phyloP scores from a whole-genome alignment of 306 rosid genomes.

The Trifolium subterraneum region DNA sequence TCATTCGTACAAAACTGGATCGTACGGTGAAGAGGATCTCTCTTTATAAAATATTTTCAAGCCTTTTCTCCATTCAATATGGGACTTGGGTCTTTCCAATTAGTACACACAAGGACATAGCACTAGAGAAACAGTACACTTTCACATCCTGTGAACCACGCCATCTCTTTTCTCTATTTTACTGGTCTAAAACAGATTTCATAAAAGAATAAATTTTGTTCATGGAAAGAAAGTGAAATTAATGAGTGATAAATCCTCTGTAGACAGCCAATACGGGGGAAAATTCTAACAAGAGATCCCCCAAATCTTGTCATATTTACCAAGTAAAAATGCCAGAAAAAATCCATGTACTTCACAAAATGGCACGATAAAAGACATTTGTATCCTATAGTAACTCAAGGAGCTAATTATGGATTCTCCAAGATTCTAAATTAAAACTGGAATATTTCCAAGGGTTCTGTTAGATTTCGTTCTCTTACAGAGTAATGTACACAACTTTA shows the following conservation, averaged over 20 bases:
- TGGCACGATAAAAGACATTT: not conserved
- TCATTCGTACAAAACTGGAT: not conserved
- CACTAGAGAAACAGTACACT: not conserved
- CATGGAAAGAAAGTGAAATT: not conserved
- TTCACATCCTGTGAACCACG: not conserved
- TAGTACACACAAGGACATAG: not conserved
- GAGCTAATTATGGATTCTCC: not conserved
- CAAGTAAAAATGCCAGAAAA: not conserved
- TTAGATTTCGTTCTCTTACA: not conserved
- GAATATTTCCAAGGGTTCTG: not conserved
- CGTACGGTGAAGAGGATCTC: not conserved
- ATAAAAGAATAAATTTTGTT: not conserved
- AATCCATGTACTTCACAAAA: not conserved
- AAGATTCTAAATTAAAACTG: conserved; percentile 18
- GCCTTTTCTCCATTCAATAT: not conserved
- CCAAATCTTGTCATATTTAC: not conserved
- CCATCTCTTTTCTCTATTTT: not conserved
- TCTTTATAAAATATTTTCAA: not conserved
- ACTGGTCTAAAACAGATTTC: not conserved
- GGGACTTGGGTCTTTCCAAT: not conserved
- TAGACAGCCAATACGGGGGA: not conserved
- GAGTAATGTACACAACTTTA: not conserved
- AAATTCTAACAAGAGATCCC: not conserved
- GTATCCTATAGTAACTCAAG: not conserved
- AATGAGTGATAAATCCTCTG: not conserved